Evolutionary conservation across 2,329 filamentous ascomycete species (phyloP).

Genomic region (Lachnellula cervina): DNA sequence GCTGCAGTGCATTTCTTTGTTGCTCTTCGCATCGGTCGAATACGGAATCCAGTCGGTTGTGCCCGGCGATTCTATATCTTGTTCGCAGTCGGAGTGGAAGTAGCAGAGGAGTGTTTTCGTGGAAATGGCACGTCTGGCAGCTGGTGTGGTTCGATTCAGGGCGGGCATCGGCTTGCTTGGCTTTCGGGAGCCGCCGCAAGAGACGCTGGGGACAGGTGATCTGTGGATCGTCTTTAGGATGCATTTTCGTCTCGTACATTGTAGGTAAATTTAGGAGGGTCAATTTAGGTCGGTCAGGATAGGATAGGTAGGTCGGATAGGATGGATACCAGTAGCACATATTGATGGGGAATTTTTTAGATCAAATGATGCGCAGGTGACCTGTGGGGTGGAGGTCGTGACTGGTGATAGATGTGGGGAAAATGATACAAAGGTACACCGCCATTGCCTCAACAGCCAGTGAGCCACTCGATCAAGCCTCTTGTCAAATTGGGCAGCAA

Average conservation of each 20-base stretch:
- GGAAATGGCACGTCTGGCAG: neutral
- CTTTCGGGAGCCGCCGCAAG: neutral
- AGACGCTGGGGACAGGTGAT: neutral
- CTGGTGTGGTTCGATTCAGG: neutral
- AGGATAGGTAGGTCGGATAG: neutral
- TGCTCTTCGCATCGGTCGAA: conserved; percentile 20
- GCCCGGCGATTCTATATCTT: neutral
- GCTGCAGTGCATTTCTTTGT: conserved; percentile 6
- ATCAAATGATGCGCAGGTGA: neutral
- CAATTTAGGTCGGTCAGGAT: neutral
- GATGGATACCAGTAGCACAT: neutral
- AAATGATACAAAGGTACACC: neutral
- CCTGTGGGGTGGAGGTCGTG: neutral
- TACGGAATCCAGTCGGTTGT: neutral
- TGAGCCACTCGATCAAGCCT: neutral
- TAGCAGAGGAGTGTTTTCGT: neutral
- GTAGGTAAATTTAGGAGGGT: neutral
- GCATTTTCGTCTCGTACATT: neutral
- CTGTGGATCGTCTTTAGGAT: neutral
- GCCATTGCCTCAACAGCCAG: neutral
- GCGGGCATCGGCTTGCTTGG: neutral
- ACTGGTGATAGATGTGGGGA: neutral
- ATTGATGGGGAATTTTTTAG: neutral
- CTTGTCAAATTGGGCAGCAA: neutral
- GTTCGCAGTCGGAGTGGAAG: neutral